These are phyloP conservation scores for Rhizoctonia solani DNA, from an alignment of 1,284 basidiomycete species.

Conservation along the genomic window DNA sequence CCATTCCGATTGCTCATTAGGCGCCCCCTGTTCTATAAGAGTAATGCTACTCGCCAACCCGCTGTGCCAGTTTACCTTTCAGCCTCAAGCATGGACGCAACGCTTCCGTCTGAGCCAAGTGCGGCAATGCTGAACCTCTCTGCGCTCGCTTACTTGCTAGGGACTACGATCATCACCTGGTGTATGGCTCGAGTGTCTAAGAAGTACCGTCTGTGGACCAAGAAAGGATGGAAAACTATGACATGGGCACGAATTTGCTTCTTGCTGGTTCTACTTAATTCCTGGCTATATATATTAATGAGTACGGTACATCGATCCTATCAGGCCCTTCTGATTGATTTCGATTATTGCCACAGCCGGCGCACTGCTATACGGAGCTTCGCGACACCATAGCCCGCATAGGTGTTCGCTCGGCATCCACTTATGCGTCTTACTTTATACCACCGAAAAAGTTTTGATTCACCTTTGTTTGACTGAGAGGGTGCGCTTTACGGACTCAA, in stretches of 20 bases:
- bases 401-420: constrained; percentile 16
- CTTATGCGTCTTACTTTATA: constrained; percentile 11
- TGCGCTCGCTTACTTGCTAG: constrained; percentile 8
- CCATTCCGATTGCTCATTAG: too few relatives aligned
- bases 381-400: neutral
- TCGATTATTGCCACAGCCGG: neutral
- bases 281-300: constrained; percentile 10
- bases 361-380: neutral
- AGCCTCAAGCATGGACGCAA: too few relatives aligned
- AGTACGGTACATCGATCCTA: too few relatives aligned
- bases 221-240: neutral
- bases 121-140: constrained; percentile 25
- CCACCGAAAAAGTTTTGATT: constrained; percentile 5
- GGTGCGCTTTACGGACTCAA: neutral
- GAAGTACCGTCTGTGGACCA: neutral
- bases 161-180: constrained; percentile 7
- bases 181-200: constrained; percentile 1
- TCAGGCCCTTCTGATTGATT: neutral
- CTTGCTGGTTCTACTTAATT: neutral
- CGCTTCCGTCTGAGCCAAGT: constrained; percentile 7
- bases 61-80: too few relatives aligned
- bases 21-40: too few relatives aligned
- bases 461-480: constrained; percentile 17
- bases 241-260: constrained; percentile 10
- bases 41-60: too few relatives aligned